These are phyloP conservation scores for Coniella lustricola DNA, from an alignment of 2,329 filamentous ascomycete genomes.

Conservation along the genomic window DNA sequence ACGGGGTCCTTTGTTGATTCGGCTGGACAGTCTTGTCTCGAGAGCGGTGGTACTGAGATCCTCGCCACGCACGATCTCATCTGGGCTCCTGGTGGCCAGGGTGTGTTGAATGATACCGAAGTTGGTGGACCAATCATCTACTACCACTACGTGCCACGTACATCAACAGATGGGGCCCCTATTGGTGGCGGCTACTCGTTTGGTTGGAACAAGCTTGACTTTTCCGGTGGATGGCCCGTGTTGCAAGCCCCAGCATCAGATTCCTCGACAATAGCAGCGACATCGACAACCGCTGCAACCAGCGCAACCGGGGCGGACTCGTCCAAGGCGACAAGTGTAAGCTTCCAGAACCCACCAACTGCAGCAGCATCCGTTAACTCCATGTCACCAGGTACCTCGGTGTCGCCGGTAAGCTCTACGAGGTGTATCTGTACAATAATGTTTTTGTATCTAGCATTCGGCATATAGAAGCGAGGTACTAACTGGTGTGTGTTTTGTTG, in stretches of 20 bases:
- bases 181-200: background rate
- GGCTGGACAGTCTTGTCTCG: slow-evolving; percentile 40
- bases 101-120: slow-evolving; percentile 42
- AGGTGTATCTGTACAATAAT: background rate
- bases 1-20: slow-evolving; percentile 51
- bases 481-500: too few relatives aligned
- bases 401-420: background rate
- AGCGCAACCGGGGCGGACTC: too few relatives aligned
- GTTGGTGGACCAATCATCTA: slow-evolving; percentile 48
- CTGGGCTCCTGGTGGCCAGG: slow-evolving; percentile 58
- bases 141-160: slow-evolving; percentile 44
- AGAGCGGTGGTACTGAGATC: slow-evolving; percentile 51
- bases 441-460: background rate
- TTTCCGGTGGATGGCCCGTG: background rate
- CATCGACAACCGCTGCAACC: too few relatives aligned
- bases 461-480: too few relatives aligned
- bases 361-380: background rate
- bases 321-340: background rate
- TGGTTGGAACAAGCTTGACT: background rate
- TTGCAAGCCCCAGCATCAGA: background rate
- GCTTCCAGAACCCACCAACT: background rate
- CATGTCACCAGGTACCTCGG: background rate
- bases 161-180: background rate
- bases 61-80: slow-evolving; percentile 49
- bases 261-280: too few relatives aligned